phyloP scores from a whole-genome alignment of 2,329 filamentous ascomycete species.

The Diaporthe velutina region DNA sequence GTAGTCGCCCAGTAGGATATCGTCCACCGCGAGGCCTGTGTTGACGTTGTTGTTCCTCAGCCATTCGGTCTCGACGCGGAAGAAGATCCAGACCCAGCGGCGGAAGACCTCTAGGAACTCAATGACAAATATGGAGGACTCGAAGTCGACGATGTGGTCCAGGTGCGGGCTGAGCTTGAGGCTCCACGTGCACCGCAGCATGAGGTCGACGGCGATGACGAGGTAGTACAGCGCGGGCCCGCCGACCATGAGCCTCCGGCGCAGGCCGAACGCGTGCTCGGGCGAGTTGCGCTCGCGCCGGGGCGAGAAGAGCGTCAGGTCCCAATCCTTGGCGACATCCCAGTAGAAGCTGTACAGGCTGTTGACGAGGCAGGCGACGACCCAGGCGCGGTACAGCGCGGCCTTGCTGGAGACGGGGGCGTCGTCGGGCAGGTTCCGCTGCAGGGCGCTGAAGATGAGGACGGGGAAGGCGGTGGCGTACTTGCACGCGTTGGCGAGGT shows the following conservation, averaged over 20 bases:
- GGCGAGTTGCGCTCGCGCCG: slow-evolving; percentile 68
- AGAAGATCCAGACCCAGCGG: slow-evolving; percentile 97
- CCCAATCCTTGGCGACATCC: slow-evolving; percentile 98
- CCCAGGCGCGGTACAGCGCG: slow-evolving; percentile 70
- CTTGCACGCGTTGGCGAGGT: slow-evolving; percentile 93
- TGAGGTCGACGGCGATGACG: slow-evolving; percentile 82
- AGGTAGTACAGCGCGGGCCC: slow-evolving; percentile 83
- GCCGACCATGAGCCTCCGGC: slow-evolving; percentile 77
- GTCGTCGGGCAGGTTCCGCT: slow-evolving; percentile 69
- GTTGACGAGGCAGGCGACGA: slow-evolving; percentile 82
- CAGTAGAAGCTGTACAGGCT: slow-evolving; percentile 98
- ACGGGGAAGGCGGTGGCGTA: slow-evolving; percentile 96
- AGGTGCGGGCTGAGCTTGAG: slow-evolving; percentile 87
- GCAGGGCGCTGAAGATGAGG: slow-evolving; percentile 82
- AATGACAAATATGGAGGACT: slow-evolving; percentile 89
- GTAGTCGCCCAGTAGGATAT: slow-evolving; percentile 82
- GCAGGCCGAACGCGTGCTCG: slow-evolving; percentile 82
- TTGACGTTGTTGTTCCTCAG: slow-evolving; percentile 67
- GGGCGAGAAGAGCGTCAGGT: slow-evolving; percentile 83
- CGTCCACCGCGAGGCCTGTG: slow-evolving; percentile 71
- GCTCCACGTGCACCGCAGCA: slow-evolving; percentile 91
- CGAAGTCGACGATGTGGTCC: slow-evolving; percentile 86
- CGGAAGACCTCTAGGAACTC: slow-evolving; percentile 89
- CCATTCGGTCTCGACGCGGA: slow-evolving; percentile 95
- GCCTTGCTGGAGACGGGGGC: slow-evolving; percentile 54